Evolutionary conservation across 176 grass and related monocot species (phyloP).

Genomic region (Panicum miliaceum): DNA sequence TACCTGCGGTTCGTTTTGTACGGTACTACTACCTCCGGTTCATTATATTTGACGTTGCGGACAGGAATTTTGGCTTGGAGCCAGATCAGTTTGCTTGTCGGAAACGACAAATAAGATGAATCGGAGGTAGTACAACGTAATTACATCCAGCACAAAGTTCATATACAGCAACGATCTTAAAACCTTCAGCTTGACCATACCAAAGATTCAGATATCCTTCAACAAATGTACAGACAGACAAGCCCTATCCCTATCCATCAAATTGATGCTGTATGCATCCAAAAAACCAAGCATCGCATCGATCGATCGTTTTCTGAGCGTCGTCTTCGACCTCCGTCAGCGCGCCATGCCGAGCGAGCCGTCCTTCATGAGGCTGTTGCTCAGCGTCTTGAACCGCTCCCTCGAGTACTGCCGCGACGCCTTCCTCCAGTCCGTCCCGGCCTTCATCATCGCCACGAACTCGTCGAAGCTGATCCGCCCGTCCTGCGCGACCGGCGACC

Average conservation of each 20-base stretch:
- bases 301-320: background rate
- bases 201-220: background rate
- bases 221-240: background rate
- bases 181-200: background rate
- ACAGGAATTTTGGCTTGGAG: too few species aligned
- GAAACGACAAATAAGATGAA: too few species aligned
- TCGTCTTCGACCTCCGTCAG: background rate
- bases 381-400: constrained; percentile 77
- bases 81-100: too few species aligned
- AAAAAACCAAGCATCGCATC: constrained; percentile 48
- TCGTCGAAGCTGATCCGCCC: constrained; percentile 77
- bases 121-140: background rate
- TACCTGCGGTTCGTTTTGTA: too few species aligned
- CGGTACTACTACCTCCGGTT: too few species aligned
- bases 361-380: constrained; percentile 86
- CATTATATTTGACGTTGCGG: too few species aligned
- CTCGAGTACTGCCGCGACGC: constrained; percentile 97
- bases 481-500: constrained; percentile 73
- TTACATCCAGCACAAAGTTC: background rate
- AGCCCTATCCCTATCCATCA: background rate
- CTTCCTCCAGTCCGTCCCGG: constrained; percentile 93
- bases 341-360: constrained; percentile 53
- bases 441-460: constrained; percentile 94
- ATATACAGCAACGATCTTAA: background rate
- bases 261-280: background rate